Base-by-base conservation (phyloP, 2,329 filamentous ascomycete species). In the Aspergillus nomiae region DNA sequence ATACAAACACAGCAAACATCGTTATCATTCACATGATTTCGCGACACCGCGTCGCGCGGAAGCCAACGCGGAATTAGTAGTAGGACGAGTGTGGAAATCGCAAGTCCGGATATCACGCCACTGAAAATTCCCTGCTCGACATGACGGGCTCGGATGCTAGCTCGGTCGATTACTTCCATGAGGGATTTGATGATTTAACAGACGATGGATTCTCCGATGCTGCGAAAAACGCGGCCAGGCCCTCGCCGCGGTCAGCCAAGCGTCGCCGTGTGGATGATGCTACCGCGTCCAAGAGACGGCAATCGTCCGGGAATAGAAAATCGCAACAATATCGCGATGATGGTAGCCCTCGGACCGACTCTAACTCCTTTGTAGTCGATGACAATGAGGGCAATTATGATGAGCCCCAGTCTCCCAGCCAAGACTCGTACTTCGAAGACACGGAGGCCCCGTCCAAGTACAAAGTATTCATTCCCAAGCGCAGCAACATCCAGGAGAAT, bases 391-490 rank as follows among this genome's bases (percentile, higher is more conserved):
- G 67, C 14, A 70, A 66, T 11, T 58, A 65, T 38, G 70, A 71
- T 50, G 67, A 64, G 0, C 56, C 68, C 2, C 57, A 62, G 2
- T 68, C 71, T 2, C 65, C 67, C 9, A 54, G 56, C 5, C 63
- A 54, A 41, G 61, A 58, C 26, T 65, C 67, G 14, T 63, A 63
- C 19, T 28, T 63, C 32, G 64, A 71, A 30, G 67, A 66, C 30
- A 59, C 64, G 58, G 64, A 66, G 32, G 55, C 65, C 19, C 72
- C 70, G 36, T 72, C 76, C 24, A 81, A 77, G 63, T 74, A 73
- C 48, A 78, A 76, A 55, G 78, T 78, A 51, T 79, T 81, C 65
- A 73, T 80, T 5, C 76, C 81, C 6, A 81, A 78, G 61, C 73
- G 75, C 55, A 73, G 65, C 16, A 76, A 74, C n/a, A 61, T 74